phyloP scores from a whole-genome alignment of 2,329 filamentous ascomycete genomes.

The Neocatenulostroma microsporum region DNA sequence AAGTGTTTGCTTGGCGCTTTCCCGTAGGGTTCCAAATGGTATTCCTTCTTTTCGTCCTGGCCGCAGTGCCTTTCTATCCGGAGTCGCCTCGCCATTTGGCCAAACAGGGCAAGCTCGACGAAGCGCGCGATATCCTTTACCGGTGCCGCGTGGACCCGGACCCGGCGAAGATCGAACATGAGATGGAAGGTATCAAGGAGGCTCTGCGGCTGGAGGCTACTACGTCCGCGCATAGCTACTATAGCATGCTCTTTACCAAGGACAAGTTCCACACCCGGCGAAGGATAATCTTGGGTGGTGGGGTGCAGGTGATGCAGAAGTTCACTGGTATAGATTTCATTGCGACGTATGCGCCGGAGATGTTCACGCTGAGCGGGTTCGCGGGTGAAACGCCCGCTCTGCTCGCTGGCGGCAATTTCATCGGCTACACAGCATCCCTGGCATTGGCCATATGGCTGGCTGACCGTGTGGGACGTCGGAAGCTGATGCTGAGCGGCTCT shows the following conservation, averaged over 20 bases:
- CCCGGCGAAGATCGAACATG: neutral
- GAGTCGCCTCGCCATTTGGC: constrained; percentile 61
- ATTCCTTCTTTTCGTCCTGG: constrained; percentile 51
- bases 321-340: constrained; percentile 5
- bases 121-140: constrained; percentile 56
- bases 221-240: constrained; percentile 1
- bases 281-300: neutral
- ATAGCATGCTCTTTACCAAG: constrained; percentile 2
- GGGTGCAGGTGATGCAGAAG: constrained; percentile 5
- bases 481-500: constrained; percentile 2
- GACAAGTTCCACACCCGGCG: constrained; percentile 2
- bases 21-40: constrained; percentile 62
- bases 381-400: neutral
- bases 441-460: constrained; percentile 2
- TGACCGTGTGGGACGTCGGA: neutral
- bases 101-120: constrained; percentile 57
- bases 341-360: constrained; percentile 4
- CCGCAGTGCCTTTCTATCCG: constrained; percentile 46
- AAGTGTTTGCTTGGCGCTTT: constrained; percentile 48
- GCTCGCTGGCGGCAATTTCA: constrained; percentile 2
- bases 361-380: constrained; percentile 4
- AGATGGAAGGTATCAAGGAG: constrained; percentile 4
- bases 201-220: constrained; percentile 1
- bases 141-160: constrained; percentile 2
- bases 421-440: constrained; percentile 3